These are phyloP conservation scores for Beauveria scarabaeidicola DNA, from an alignment of 2,329 filamentous ascomycete genomes.

Conservation along the genomic window DNA sequence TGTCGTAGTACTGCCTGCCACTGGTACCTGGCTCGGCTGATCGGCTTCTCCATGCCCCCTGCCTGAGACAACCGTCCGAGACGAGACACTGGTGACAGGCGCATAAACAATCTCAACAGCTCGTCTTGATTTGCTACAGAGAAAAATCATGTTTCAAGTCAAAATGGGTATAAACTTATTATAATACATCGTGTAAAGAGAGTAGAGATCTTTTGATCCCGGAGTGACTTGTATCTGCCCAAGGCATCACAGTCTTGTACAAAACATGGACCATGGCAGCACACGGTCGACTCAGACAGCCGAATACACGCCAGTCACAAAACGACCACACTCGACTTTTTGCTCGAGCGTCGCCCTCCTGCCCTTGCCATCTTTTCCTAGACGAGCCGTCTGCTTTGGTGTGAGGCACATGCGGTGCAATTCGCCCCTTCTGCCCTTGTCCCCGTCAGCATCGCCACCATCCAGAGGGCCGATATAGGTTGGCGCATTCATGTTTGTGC, in stretches of 20 bases:
- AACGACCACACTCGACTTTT: constrained; percentile 76
- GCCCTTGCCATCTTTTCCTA: constrained; percentile 52
- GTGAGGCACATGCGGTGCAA: constrained; percentile 73
- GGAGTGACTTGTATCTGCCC: neutral
- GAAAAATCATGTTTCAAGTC: neutral
- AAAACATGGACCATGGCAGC: neutral
- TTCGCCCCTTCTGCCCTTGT: constrained; percentile 51
- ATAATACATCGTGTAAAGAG: constrained; percentile 1
- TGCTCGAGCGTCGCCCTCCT: constrained; percentile 73
- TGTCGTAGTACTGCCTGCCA: too few relatives aligned
- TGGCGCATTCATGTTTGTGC: constrained; percentile 70
- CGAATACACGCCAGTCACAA: constrained; percentile 78
- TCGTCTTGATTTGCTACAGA: neutral
- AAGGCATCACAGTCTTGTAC: constrained; percentile 1
- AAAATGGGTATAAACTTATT: neutral
- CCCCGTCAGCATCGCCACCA: constrained; percentile 46
- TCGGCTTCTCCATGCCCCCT: neutral
- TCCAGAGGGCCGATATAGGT: constrained; percentile 74
- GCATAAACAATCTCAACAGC: neutral
- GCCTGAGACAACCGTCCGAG: neutral
- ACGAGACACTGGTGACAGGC: neutral
- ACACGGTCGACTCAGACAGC: constrained; percentile 30
- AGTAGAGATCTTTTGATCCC: neutral
- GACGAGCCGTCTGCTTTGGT: constrained; percentile 59
- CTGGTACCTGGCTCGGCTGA: neutral